A percentile compares a stretch with the other conserved stretches of the same genome.
These are phyloP conservation scores for Thalassiosira mediterranea DNA, from an alignment of 352 stramenopile species.

Conservation along the genomic window DNA sequence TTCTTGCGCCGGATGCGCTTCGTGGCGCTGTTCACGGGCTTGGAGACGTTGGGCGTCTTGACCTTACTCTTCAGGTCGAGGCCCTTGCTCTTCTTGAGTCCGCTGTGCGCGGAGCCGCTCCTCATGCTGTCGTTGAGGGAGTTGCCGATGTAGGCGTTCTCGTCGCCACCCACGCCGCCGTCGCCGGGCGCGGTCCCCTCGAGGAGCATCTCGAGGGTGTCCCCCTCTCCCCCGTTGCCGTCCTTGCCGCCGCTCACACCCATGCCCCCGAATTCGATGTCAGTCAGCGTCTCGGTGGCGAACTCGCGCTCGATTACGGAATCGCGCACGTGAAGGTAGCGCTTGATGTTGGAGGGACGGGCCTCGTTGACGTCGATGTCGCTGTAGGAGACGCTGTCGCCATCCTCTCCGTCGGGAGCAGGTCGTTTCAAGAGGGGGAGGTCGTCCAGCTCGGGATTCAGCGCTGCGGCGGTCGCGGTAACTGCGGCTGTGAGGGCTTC, in stretches of 20 bases:
- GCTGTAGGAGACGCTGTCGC: slow-evolving; percentile 42
- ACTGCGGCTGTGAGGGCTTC: too few relatives aligned
- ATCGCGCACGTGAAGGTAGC: slow-evolving; percentile 30
- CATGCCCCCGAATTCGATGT: slow-evolving; percentile 29
- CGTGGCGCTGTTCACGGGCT: slow-evolving; percentile 12
- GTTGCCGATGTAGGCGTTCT: background rate
- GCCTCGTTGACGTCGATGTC: slow-evolving; percentile 20
- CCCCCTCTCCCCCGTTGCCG: background rate
- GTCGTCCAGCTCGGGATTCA: slow-evolving; percentile 6
- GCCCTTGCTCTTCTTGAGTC: slow-evolving; percentile 13
- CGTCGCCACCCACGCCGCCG: too few relatives aligned
- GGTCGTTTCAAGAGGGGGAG: slow-evolving; percentile 7
- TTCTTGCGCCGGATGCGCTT: slow-evolving; percentile 42
- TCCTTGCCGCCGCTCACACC: background rate
- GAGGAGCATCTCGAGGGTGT: background rate
- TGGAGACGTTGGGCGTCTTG: slow-evolving; percentile 16
- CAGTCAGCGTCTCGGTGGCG: slow-evolving; percentile 26
- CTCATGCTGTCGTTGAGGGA: slow-evolving; percentile 19
- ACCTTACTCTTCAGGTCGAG: slow-evolving; percentile 5
- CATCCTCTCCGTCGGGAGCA: slow-evolving; percentile 9
- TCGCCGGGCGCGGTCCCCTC: background rate
- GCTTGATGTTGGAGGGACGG: slow-evolving; percentile 15
- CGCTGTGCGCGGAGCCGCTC: background rate
- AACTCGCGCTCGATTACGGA: slow-evolving; percentile 44
- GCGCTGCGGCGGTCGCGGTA: too few relatives aligned